These are phyloP conservation scores for Sabuloglossum arenarium DNA, from an alignment of 495 filamentous ascomycete species.

Conservation along the genomic window DNA sequence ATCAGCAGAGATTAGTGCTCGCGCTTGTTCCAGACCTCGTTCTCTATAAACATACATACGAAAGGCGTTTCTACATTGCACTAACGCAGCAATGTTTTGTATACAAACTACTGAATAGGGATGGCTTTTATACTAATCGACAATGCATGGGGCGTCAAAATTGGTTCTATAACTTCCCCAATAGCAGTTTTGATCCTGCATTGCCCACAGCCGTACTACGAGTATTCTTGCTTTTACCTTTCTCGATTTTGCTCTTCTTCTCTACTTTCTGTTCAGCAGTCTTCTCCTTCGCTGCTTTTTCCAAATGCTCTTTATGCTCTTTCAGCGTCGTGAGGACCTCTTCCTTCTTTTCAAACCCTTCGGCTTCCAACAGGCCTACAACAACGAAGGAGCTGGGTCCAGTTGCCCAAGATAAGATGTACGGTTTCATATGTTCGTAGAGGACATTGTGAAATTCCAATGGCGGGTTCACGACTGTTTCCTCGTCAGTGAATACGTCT, in stretches of 20 bases:
- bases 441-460: conserved; percentile 59
- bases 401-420: conserved; percentile 70
- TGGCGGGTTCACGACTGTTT: conserved; percentile 41
- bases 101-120: too few species aligned
- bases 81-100: too few species aligned
- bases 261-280: conserved; percentile 14
- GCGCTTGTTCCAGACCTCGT: too few species aligned
- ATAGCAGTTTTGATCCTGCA: neutral
- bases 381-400: conserved; percentile 66
- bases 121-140: neutral
- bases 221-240: neutral
- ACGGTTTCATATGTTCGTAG: conserved; percentile 52
- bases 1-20: too few species aligned
- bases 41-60: too few species aligned
- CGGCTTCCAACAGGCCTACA: conserved; percentile 56
- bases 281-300: conserved; percentile 22
- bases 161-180: neutral
- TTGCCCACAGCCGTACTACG: neutral
- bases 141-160: neutral
- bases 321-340: conserved; percentile 44
- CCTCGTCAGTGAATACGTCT: neutral
- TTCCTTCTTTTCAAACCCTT: conserved; percentile 45
- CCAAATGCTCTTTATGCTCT: conserved; percentile 30
- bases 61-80: too few species aligned
- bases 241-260: conserved; percentile 18